Conservation (phyloP, 1,284 basidiomycete genomes). For the Pseudozyma tsukubaensis region DNA sequence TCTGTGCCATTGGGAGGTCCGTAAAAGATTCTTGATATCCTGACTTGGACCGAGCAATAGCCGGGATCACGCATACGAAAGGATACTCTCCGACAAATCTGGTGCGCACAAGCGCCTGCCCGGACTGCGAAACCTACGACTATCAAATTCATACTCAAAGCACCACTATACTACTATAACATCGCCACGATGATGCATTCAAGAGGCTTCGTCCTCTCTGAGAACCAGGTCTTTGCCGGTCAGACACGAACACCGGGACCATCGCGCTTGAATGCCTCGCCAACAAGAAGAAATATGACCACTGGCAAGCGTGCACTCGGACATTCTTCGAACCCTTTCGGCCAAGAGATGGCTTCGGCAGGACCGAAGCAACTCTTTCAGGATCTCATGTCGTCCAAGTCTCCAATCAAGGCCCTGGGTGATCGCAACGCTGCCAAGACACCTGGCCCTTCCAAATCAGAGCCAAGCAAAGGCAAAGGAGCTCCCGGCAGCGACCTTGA, state of each 20-base stretch:
- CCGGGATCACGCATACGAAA: too few species aligned
- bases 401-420: constrained; percentile 42
- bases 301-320: constrained; percentile 38
- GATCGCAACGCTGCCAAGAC: constrained; percentile 41
- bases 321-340: constrained; percentile 30
- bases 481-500: constrained; percentile 8
- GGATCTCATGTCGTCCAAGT: constrained; percentile 26
- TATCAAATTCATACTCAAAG: not conserved
- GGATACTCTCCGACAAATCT: too few species aligned
- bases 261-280: constrained; percentile 34
- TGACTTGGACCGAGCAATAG: too few species aligned
- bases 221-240: constrained; percentile 48
- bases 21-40: too few species aligned
- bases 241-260: constrained; percentile 46
- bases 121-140: too few species aligned
- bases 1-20: too few species aligned
- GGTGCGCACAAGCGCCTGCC: too few species aligned
- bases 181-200: constrained; percentile 40
- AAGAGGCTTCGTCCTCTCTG: constrained; percentile 44
- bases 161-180: not conserved
- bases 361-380: constrained; percentile 49
- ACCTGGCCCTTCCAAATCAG: constrained; percentile 30
- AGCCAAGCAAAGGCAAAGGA: constrained; percentile 25
- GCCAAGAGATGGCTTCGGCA: constrained; percentile 18
- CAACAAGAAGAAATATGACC: constrained; percentile 44